These are phyloP conservation scores for Aspergillus niger DNA, from an alignment of 2,329 filamentous ascomycete species.

Conservation along the genomic window DNA sequence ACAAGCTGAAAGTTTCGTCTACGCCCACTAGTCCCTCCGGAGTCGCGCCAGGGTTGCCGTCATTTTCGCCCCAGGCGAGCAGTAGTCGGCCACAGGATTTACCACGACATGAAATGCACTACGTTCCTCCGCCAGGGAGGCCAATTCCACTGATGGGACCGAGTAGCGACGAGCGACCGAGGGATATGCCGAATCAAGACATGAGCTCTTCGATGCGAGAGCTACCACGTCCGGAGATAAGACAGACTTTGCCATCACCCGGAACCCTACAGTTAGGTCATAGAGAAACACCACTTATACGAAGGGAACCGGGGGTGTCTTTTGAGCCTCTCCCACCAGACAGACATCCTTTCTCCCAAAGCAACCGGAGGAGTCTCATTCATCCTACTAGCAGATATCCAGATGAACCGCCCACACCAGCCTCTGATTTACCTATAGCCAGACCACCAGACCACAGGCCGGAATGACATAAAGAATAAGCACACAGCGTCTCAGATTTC, in stretches of 20 bases:
- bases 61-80: slow-evolving; percentile 23
- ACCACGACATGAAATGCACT: slow-evolving; percentile 24
- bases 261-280: slow-evolving; percentile 33
- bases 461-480: slow-evolving; percentile 16
- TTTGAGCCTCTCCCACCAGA: slow-evolving; percentile 26
- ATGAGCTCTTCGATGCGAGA: slow-evolving; percentile 29
- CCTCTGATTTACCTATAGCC: slow-evolving; percentile 23
- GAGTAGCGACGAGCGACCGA: slow-evolving; percentile 21
- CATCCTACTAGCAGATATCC: slow-evolving; percentile 27
- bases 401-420: slow-evolving; percentile 24
- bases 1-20: slow-evolving; percentile 31
- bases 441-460: slow-evolving; percentile 23
- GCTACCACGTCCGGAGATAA: slow-evolving; percentile 31
- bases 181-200: slow-evolving; percentile 25
- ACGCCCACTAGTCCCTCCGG: slow-evolving; percentile 35
- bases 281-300: slow-evolving; percentile 26
- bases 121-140: slow-evolving; percentile 22
- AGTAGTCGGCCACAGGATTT: slow-evolving; percentile 18
- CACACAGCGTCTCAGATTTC: slow-evolving; percentile 7
- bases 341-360: slow-evolving; percentile 28
- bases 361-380: slow-evolving; percentile 25
- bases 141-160: slow-evolving; percentile 19
- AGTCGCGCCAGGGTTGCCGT: slow-evolving; percentile 22
- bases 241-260: slow-evolving; percentile 34
- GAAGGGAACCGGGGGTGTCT: slow-evolving; percentile 27